Evolutionary conservation across 1,284 basidiomycete genomes (phyloP), one percentile per base, ranked within the genome.

Genomic region (Tilletia setariae): DNA sequence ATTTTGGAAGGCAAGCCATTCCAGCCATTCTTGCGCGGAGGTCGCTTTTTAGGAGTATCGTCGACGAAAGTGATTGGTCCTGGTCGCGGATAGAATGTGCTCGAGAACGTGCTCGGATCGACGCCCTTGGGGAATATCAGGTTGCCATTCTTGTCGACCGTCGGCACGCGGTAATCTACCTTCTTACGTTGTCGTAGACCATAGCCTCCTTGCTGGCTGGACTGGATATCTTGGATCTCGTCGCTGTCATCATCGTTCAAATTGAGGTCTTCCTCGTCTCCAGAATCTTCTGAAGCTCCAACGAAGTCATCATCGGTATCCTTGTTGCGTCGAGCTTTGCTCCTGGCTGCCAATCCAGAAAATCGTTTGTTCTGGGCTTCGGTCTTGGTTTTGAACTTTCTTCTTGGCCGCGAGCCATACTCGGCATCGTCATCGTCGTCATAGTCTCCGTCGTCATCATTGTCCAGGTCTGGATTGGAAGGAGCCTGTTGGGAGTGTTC

Each of bases 1-100:
- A 82, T 79, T 23, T 74, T 72, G 11, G 72, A 67, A 23, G 80
- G 79, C 44, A 80, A 49, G 11, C 71, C 73, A 47, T 73, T 72
- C 78, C 77, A 76, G 16, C 56, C 56, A 23, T 72, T 76, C 67
- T 70, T 80, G 70, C 74, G 32, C 19, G 42, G 42, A 19, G 21
- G 32, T 9, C 62, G 62, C 21, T 40, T 42, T 11, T 46, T 63
- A 3, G 42, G 62, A 42, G 42, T 46, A 28, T 46, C 62, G 40
- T 63, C 43, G 32, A 43, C 62, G 9, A 43, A 43, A 40, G 42
- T 46, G 8, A 44, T 15, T 11, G 62, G 40, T 2, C 62, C 62
- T n/a, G 16, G 23, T 2, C 25, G 25, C 30, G 30, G 25, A 28
- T 4, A 25, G 25, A 25, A 25, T 16, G 15, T 28, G 25, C 25